A percentile compares a stretch with the other conserved stretches of the same genome.
These are phyloP conservation scores for Ascochyta rabiei DNA, from an alignment of 2,329 filamentous ascomycete genomes.

Conservation along the genomic window DNA sequence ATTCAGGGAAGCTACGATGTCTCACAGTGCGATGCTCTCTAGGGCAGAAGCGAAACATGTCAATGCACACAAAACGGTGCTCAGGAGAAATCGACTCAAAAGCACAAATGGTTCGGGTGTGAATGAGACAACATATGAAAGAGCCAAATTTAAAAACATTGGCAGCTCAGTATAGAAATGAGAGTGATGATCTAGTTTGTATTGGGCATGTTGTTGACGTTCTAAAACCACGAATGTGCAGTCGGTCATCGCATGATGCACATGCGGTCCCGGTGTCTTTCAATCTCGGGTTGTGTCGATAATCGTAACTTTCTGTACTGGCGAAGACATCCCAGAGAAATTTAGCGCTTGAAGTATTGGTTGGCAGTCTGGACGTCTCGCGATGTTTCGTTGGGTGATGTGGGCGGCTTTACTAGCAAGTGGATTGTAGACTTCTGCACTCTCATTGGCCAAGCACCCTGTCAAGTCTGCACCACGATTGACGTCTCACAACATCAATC, in stretches of 20 bases:
- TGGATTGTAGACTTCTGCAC: slow-evolving; percentile 25
- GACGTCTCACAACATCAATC: slow-evolving; percentile 34
- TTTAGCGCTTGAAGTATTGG: slow-evolving; percentile 26
- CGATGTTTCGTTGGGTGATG: slow-evolving; percentile 33
- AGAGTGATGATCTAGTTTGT: too few relatives aligned
- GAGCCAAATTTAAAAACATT: too few relatives aligned
- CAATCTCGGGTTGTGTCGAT: neutral
- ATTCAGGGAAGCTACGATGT: too few relatives aligned
- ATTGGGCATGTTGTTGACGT: too few relatives aligned
- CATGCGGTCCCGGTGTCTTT: neutral
- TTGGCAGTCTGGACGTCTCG: slow-evolving; percentile 16
- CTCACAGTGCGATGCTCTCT: too few relatives aligned
- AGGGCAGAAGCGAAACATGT: too few relatives aligned
- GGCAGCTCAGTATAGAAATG: too few relatives aligned
- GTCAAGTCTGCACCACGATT: slow-evolving; percentile 27
- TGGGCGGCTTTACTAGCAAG: slow-evolving; percentile 33
- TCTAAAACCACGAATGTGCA: neutral
- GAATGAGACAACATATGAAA: too few relatives aligned
- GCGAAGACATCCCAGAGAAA: neutral
- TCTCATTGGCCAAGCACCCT: slow-evolving; percentile 32
- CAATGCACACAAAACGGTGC: too few relatives aligned
- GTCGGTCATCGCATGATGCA: neutral
- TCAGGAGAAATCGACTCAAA: too few relatives aligned
- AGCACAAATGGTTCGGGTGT: too few relatives aligned
- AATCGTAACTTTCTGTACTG: neutral